Conservation (phyloP, 208 protist species). For the Strigomonas galati region DNA sequence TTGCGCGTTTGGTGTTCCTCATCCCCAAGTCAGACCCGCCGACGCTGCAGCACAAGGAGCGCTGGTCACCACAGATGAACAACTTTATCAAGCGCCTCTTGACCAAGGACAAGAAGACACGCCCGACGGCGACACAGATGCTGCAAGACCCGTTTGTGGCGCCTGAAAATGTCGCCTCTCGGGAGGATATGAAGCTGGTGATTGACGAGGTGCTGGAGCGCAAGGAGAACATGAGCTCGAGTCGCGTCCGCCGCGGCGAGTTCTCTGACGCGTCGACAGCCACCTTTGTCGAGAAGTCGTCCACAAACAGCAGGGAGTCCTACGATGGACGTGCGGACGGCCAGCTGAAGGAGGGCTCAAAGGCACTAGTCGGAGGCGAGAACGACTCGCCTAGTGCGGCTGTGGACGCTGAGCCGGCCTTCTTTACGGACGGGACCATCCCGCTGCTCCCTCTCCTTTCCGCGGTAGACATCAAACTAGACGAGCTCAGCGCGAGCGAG, state of each 20-base stretch:
- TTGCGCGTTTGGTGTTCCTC: constrained; percentile 60
- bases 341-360: constrained; percentile 10
- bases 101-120: constrained; percentile 68
- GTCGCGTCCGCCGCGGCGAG: constrained; percentile 25
- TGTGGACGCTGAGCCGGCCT: constrained; percentile 5
- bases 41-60: constrained; percentile 72
- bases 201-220: constrained; percentile 51
- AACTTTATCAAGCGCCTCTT: constrained; percentile 76
- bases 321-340: constrained; percentile 9
- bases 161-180: constrained; percentile 46
- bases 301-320: constrained; percentile 2
- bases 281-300: constrained; percentile 44
- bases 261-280: constrained; percentile 36
- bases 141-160: constrained; percentile 80
- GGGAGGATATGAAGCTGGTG: constrained; percentile 56
- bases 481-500: constrained; percentile 38
- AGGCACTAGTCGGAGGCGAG: not conserved
- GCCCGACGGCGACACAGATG: constrained; percentile 68
- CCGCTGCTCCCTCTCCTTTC: constrained; percentile 52
- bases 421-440: constrained; percentile 32
- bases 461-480: constrained; percentile 69
- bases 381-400: constrained; percentile 5
- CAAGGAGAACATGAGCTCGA: constrained; percentile 22
- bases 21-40: constrained; percentile 79
- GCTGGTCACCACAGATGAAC: constrained; percentile 87